Percentiles rank a stretch among this genome's conserved stretches.
These are phyloP conservation scores for Globisporangium mamillatum DNA, from an alignment of 352 stramenopile species.

Conservation along the genomic window DNA sequence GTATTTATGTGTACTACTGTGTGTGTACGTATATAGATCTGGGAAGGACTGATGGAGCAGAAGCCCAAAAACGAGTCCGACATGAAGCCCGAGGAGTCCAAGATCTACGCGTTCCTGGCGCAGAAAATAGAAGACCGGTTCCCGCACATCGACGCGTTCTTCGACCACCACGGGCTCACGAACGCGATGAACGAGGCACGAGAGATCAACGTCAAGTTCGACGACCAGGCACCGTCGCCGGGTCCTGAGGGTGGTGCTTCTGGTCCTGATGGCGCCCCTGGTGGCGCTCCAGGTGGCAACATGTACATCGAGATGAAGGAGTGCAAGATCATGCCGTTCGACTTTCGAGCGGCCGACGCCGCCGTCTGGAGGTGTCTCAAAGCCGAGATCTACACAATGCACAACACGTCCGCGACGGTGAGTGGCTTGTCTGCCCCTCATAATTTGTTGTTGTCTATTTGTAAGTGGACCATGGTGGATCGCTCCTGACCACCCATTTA, in stretches of 20 bases:
- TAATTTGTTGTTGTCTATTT: background rate
- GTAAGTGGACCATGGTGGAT: background rate
- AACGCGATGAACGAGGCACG: constrained; percentile 1
- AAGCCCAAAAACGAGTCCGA: constrained; percentile 14
- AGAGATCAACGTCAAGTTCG: constrained; percentile 16
- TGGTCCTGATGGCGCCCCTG: background rate
- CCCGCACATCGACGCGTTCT: constrained; percentile 15
- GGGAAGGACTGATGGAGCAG: constrained; percentile 14
- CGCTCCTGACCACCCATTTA: background rate
- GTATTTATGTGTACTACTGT: background rate
- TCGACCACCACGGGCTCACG: constrained; percentile 4
- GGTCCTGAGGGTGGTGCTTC: no score
- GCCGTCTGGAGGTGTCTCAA: constrained; percentile 40
- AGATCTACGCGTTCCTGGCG: constrained; percentile 19
- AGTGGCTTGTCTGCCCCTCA: background rate
- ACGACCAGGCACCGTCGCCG: background rate
- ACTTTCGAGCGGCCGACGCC: constrained; percentile 27
- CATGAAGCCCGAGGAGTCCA: constrained; percentile 19
- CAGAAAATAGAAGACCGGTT: constrained; percentile 20
- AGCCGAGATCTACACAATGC: constrained; percentile 20
- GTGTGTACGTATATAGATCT: constrained; percentile 6
- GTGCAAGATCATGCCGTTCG: constrained; percentile 49
- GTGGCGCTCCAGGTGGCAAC: constrained; percentile 1
- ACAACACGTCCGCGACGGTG: constrained; percentile 17
- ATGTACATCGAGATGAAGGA: constrained; percentile 46